Conservation (phyloP, 2,329 filamentous ascomycete species). For the Calycina herbarum region DNA sequence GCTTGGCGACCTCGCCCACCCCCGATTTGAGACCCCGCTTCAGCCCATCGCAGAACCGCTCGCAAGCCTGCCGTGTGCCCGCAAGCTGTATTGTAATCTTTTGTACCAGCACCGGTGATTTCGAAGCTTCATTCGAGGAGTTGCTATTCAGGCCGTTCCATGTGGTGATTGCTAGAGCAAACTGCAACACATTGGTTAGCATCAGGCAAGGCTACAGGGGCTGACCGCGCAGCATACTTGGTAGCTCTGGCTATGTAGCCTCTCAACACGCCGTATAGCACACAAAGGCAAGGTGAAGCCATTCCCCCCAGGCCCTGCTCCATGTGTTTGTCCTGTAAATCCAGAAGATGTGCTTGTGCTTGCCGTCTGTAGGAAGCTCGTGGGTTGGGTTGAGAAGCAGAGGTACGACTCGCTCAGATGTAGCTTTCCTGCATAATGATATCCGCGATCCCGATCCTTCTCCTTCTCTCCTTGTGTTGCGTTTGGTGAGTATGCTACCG, state of each 20-base stretch:
- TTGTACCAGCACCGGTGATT: constrained; percentile 58
- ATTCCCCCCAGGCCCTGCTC: constrained; percentile 89
- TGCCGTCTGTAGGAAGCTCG: constrained; percentile 80
- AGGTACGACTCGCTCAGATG: constrained; percentile 93
- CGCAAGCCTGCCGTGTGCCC: constrained; percentile 83
- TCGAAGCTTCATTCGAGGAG: constrained; percentile 49
- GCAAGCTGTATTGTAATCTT: constrained; percentile 90
- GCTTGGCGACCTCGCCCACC: constrained; percentile 82
- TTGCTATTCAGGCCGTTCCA: constrained; percentile 75
- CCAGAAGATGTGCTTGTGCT: constrained; percentile 76
- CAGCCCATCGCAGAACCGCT: constrained; percentile 92
- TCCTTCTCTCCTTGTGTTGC: constrained; percentile 70
- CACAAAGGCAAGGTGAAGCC: constrained; percentile 94
- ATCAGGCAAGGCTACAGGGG: constrained; percentile 9
- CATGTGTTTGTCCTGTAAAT: constrained; percentile 91
- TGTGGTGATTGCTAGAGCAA: constrained; percentile 90
- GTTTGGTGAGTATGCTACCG: constrained; percentile 48
- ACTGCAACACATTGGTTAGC: constrained; percentile 48
- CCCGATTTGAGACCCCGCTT: constrained; percentile 86
- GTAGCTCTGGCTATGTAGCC: constrained; percentile 88
- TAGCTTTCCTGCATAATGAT: constrained; percentile 87
- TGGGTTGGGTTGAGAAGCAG: constrained; percentile 92
- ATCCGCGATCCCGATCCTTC: constrained; percentile 66
- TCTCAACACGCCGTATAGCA: constrained; percentile 86
- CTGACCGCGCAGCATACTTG: constrained; percentile 47